A percentile compares a stretch with the other conserved stretches of the same genome.
Evolutionary conservation across 2,329 filamentous ascomycete genomes (phyloP).

Genomic region (Lachnum nothofagi): DNA sequence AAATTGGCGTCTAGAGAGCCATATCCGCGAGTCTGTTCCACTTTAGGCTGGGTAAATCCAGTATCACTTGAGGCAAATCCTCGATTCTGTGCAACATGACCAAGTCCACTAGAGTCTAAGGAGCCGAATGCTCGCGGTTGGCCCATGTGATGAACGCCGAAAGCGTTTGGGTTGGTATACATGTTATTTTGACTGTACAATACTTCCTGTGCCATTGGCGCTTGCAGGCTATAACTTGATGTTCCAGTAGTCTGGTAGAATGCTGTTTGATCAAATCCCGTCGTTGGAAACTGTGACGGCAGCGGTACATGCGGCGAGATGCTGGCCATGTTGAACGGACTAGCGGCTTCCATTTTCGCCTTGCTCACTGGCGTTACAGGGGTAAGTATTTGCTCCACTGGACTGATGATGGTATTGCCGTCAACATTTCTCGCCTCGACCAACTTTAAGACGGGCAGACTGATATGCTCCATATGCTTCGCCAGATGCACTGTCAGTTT

Average conservation of each 20-base stretch:
- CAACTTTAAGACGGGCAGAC: conserved; percentile 68
- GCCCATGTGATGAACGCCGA: conserved; percentile 18
- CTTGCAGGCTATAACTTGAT: conserved; percentile 18
- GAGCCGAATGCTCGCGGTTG: conserved; percentile 19
- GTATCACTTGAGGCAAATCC: conserved; percentile 19
- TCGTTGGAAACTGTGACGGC: conserved; percentile 18
- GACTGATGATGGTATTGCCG: conserved; percentile 62
- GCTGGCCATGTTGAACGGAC: conserved; percentile 25
- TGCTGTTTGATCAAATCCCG: conserved; percentile 18
- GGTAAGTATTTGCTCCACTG: conserved; percentile 45
- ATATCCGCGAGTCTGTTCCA: conserved; percentile 18
- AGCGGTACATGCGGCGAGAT: conserved; percentile 25
- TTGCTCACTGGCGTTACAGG: conserved; percentile 26
- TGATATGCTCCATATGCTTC: conserved; percentile 90
- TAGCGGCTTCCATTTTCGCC: conserved; percentile 25
- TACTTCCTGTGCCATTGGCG: conserved; percentile 15
- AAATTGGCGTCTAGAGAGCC: conserved; percentile 18
- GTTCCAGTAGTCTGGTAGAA: conserved; percentile 19
- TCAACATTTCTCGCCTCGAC: conserved; percentile 50
- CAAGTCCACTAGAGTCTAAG: conserved; percentile 13
- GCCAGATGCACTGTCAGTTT: conserved; percentile 89
- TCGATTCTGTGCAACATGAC: conserved; percentile 15
- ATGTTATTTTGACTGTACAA: conserved; percentile 19
- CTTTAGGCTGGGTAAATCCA: conserved; percentile 18
- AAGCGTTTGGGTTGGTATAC: conserved; percentile 18